phyloP scores from a whole-genome alignment of 2,329 filamentous ascomycete genomes.

The Incumbomyces delicatus region DNA sequence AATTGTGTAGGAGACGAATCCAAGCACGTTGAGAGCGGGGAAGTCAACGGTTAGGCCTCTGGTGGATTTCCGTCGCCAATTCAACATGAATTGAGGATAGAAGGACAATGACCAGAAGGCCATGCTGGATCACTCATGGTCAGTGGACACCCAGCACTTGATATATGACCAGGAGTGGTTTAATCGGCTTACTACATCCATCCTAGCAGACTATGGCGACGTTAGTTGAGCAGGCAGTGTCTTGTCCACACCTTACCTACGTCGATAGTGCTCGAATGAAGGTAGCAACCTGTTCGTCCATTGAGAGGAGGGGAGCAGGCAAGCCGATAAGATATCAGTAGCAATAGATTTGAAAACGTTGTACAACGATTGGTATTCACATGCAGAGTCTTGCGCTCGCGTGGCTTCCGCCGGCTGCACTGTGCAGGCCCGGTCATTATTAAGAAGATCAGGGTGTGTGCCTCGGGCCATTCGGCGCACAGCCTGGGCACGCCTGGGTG shows the following conservation, averaged over 20 bases:
- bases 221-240: slow-evolving; percentile 10
- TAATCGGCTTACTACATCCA: slow-evolving; percentile 54
- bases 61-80: slow-evolving; percentile 66
- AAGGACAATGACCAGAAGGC: slow-evolving; percentile 75
- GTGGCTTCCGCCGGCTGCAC: too few species aligned
- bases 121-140: slow-evolving; percentile 26
- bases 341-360: too few species aligned
- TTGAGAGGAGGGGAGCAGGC: background rate
- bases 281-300: slow-evolving; percentile 8
- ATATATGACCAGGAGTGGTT: slow-evolving; percentile 3
- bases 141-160: slow-evolving; percentile 33
- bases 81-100: slow-evolving; percentile 81
- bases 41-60: slow-evolving; percentile 82
- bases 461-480: too few species aligned
- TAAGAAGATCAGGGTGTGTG: too few species aligned
- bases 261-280: slow-evolving; percentile 34
- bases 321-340: too few species aligned
- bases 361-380: too few species aligned
- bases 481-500: too few species aligned
- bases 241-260: slow-evolving; percentile 22
- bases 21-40: slow-evolving; percentile 58
- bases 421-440: too few species aligned
- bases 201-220: slow-evolving; percentile 46
- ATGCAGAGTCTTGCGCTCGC: too few species aligned
- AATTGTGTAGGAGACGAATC: slow-evolving; percentile 58